A percentile compares a stretch with the other conserved stretches of the same genome.
These are phyloP conservation scores for Rhipidocladum racemiflorum DNA, from an alignment of 176 grass and related monocot genomes.

Conservation along the genomic window DNA sequence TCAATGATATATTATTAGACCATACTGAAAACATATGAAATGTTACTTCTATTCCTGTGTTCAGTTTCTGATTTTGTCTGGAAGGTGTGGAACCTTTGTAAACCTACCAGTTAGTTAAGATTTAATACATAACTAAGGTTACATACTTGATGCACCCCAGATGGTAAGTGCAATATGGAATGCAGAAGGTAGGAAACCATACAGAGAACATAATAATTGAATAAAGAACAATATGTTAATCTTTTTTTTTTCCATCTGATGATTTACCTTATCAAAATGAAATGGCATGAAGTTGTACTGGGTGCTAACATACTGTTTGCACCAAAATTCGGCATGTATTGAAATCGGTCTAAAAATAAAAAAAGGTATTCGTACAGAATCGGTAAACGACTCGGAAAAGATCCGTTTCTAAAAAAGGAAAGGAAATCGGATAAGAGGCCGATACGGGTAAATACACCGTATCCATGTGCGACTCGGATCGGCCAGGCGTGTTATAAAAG, in stretches of 20 bases:
- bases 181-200: slow-evolving; percentile 18
- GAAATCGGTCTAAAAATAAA: no score
- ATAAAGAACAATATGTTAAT: not conserved
- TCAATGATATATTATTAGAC: not conserved
- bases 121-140: slow-evolving; percentile 17
- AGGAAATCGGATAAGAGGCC: no score
- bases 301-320: not conserved
- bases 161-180: not conserved
- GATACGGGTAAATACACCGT: no score
- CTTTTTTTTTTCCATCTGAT: not conserved
- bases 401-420: no score
- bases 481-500: no score
- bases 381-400: no score
- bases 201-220: slow-evolving; percentile 13
- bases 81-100: not conserved
- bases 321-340: no score
- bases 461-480: no score
- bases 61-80: slow-evolving; percentile 7
- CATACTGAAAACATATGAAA: not conserved
- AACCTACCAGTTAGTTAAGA: not conserved
- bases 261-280: not conserved
- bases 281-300: not conserved
- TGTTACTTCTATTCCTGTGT: not conserved
- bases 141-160: not conserved
- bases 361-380: no score